Evolutionary conservation across 805 yeast genomes (phyloP).

Genomic region (Scheffersomyces lignosus): DNA sequence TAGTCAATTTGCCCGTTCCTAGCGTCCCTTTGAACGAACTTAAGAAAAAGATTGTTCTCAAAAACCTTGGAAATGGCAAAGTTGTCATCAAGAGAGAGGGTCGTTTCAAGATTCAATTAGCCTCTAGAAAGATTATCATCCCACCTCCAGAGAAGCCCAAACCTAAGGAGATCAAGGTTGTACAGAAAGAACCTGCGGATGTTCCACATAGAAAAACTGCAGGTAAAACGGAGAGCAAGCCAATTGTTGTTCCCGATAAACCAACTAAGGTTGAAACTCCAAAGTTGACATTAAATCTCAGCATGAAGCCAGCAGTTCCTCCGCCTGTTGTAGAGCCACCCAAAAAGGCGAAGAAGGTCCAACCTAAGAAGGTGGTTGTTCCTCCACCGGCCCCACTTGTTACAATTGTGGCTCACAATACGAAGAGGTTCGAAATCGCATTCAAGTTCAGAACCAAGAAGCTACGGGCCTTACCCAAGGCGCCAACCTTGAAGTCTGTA

Average conservation of each 20-base stretch:
- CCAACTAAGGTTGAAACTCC: background rate
- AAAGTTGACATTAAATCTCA: background rate
- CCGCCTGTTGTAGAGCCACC: conserved; percentile 4
- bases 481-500: conserved; percentile 4
- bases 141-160: conserved; percentile 5
- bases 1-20: conserved; percentile 68
- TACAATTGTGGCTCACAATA: background rate
- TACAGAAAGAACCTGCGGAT: background rate
- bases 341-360: background rate
- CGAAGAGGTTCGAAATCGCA: background rate
- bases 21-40: conserved; percentile 47
- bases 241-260: background rate
- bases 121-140: conserved; percentile 18
- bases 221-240: conserved; percentile 9
- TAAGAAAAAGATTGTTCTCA: conserved; percentile 61
- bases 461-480: too few relatives aligned
- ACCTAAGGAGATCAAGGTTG: background rate
- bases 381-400: too few relatives aligned
- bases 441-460: conserved; percentile 11
- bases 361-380: background rate
- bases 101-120: conserved; percentile 52
- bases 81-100: conserved; percentile 65
- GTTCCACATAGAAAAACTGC: conserved; percentile 2
- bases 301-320: background rate
- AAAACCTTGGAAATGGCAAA: conserved; percentile 49